Evolutionary conservation across 2,329 filamentous ascomycete species (phyloP), one percentile per base, ranked within the genome.

Genomic region (Paraphaeosphaeria sporulosa): DNA sequence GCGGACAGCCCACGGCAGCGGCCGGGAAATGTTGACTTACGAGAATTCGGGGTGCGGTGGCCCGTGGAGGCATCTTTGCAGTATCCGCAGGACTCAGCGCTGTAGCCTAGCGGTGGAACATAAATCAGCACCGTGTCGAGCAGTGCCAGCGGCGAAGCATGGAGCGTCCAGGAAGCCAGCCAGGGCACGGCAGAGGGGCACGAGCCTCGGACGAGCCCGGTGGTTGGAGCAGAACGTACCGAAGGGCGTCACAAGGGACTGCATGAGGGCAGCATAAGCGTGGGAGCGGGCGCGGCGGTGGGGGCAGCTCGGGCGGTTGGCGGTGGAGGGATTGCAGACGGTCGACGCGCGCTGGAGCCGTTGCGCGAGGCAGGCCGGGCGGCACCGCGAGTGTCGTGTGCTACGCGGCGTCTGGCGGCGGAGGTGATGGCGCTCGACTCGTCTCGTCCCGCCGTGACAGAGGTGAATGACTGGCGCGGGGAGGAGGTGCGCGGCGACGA

Each of bases 11-110:
- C 34, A 36, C 34, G 34, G 36, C 50, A 51, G 19, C 56, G 52
- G 54, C 21, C 54, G 64, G 49, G 57, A 59, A 66, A 60, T 19
- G 60, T 55, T 48, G 60, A 82, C 82, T 76, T 80, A 84, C 82
- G 80, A 72, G 82, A 83, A 66, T 81, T 72, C 64, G 79, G 77
- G 69, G 74, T 80, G 70, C 81, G 79, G 71, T 77, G 76, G 80
- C 80, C 81, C 74, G 78, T 77, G 48, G 79, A 71, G 64, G 76
- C 73, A 63, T 76, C 71, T 77, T 83, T 83, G 78, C 82, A 84
- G 70, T 84, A 84, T 57, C 82, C 82, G 71, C 82, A 84, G 61
- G 80, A 79, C 66, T 81, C 78, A 60, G 74, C 75, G 65, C 81
- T 79, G 71, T 83, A 84, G 70, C 82, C 82, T 83, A 64, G 47